Base-by-base conservation (phyloP, 495 filamentous ascomycete genomes). In the Penicillium coffeae region DNA sequence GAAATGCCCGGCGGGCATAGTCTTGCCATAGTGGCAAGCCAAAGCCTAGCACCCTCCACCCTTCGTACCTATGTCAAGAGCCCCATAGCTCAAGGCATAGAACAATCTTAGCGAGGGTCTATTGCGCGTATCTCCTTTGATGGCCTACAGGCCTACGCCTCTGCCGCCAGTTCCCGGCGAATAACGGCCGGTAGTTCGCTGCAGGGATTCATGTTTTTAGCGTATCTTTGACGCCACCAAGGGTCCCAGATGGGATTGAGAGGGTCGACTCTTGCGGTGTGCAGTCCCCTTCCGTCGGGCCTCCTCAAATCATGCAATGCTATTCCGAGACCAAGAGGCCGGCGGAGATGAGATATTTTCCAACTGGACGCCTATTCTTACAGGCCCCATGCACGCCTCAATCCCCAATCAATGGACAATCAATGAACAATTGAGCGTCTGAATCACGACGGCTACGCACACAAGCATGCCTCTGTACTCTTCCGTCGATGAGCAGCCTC, bases 161-260 rank as follows among this genome's bases (percentile, higher is more conserved):
- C 20, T 30, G n/a, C 30, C 13, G 42, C 30, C 16, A 14, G 21
- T 33, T 4, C 6, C 4, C 5, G 13, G 35, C 10, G 21, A 40
- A 33, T 21, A 45, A 45, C 42, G 42, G 27, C 10, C 32, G n/a
- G 16, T 25, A 41, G 38, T 14, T 45, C 42, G 42, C 42, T 21
- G 30, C 42, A 35, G 30, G 42, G 32, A 16, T 21, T 45, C 21
- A 13, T 4, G 25, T 30, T 10, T 30, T 30, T 30, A 10, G 10
- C 25, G 25, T 10, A 10, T 30, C 18, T 18, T 39, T 10, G 13
- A 21, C 20, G 14, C 12, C 18, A 21, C 38, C 18, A 21, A 41
- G 22, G 3, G 13, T 22, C 22, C 22, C 14, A 25, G 5, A 38
- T 20, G 13, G 8, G 15, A 20, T 38, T 15, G 37, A 38, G 37